Evolutionary conservation across 108 stramenopile species (phyloP).

Genomic region (Cyclotella sp.): DNA sequence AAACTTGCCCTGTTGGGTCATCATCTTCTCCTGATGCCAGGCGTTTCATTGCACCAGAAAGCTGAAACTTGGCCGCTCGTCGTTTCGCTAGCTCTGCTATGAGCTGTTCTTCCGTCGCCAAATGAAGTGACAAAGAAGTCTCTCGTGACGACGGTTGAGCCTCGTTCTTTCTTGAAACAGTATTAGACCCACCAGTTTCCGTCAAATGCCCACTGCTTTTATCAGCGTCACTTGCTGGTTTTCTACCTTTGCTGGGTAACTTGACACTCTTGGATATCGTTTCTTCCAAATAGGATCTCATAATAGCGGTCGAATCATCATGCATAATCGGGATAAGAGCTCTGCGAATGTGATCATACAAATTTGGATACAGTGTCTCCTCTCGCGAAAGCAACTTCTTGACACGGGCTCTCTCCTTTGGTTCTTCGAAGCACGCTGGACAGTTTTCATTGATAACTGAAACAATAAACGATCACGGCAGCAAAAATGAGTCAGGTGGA

Average conservation of each 20-base stretch:
- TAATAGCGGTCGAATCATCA: conserved; percentile 79
- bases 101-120: conserved; percentile 78
- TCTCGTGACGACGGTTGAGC: conserved; percentile 1
- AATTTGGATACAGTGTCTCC: conserved; percentile 88
- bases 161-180: background rate
- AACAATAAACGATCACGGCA: background rate
- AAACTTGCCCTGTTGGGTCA: conserved; percentile 83
- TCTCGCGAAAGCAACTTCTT: conserved; percentile 94
- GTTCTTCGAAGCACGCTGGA: conserved; percentile 99
- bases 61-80: conserved; percentile 62
- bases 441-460: conserved; percentile 99
- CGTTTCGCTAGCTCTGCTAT: conserved; percentile 77
- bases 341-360: conserved; percentile 83
- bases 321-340: conserved; percentile 86
- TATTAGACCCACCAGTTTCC: background rate
- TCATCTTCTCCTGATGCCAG: conserved; percentile 17
- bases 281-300: conserved; percentile 85
- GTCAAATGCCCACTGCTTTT: background rate
- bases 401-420: conserved; percentile 96
- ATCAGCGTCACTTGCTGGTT: conserved; percentile 15
- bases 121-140: conserved; percentile 28
- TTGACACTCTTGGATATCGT: conserved; percentile 83
- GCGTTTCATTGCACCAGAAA: conserved; percentile 74
- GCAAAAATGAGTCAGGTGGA: no score
- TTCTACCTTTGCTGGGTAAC: conserved; percentile 23